Conservation (phyloP, 768 basidiomycete genomes). For the Boletus rubescentipes region DNA sequence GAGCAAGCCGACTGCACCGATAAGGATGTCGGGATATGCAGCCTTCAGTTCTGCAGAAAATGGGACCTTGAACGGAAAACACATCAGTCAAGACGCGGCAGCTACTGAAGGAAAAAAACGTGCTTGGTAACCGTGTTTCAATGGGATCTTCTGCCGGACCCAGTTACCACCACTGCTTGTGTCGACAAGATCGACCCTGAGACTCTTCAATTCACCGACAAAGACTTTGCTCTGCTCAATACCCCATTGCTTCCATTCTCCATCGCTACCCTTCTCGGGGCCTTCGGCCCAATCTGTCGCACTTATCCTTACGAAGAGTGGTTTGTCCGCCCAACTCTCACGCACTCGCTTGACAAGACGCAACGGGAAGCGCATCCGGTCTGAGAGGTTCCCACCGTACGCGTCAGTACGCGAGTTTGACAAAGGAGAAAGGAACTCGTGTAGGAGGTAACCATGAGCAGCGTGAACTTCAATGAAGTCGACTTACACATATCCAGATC, state of each 20-base stretch:
- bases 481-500: slow-evolving; percentile 46
- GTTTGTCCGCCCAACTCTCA: slow-evolving; percentile 56
- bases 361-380: slow-evolving; percentile 68
- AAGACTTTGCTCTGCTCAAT: slow-evolving; percentile 71
- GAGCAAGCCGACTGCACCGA: slow-evolving; percentile 74
- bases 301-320: slow-evolving; percentile 71
- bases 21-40: slow-evolving; percentile 49
- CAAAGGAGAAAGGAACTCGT: slow-evolving; percentile 69
- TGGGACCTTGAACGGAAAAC: slow-evolving; percentile 44
- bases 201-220: slow-evolving; percentile 50
- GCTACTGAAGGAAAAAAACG: not conserved
- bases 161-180: slow-evolving; percentile 68
- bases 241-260: slow-evolving; percentile 69
- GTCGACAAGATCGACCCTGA: slow-evolving; percentile 79
- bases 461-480: slow-evolving; percentile 73
- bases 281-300: slow-evolving; percentile 66
- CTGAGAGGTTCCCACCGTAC: slow-evolving; percentile 73
- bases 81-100: not conserved
- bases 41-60: slow-evolving; percentile 68
- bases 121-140: slow-evolving; percentile 61
- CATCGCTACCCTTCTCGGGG: slow-evolving; percentile 52
- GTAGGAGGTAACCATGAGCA: slow-evolving; percentile 65
- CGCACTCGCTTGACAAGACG: slow-evolving; percentile 54
- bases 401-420: slow-evolving; percentile 70
- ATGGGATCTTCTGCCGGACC: slow-evolving; percentile 53